Evolutionary conservation across 2,329 filamentous ascomycete species (phyloP).

Genomic region (Arthrobotrys pseudoclavata): DNA sequence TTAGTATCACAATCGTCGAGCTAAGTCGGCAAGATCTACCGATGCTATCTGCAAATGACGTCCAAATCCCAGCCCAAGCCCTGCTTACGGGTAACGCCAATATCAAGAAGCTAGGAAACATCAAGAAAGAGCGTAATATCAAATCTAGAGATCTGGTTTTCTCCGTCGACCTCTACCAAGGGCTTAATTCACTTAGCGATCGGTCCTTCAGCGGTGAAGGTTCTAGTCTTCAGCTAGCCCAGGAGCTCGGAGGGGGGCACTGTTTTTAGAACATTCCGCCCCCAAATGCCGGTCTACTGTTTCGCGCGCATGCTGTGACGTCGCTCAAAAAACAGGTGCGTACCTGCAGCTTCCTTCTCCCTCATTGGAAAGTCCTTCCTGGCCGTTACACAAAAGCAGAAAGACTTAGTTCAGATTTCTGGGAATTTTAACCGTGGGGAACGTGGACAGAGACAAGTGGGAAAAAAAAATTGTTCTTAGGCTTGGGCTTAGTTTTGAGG

Average conservation of each 20-base stretch:
- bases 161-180: background rate
- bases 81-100: slow-evolving; percentile 38
- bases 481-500: slow-evolving; percentile 4
- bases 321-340: slow-evolving; percentile 36
- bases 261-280: slow-evolving; percentile 54
- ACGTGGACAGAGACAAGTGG: slow-evolving; percentile 13
- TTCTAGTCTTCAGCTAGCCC: background rate
- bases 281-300: slow-evolving; percentile 38
- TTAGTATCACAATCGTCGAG: slow-evolving; percentile 34
- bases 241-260: background rate
- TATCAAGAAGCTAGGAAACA: slow-evolving; percentile 17
- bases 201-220: slow-evolving; percentile 15
- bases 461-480: slow-evolving; percentile 3
- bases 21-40: slow-evolving; percentile 10
- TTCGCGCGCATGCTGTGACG: slow-evolving; percentile 58
- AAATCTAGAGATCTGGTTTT: slow-evolving; percentile 35
- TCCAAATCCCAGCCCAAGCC: slow-evolving; percentile 28
- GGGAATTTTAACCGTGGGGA: slow-evolving; percentile 28
- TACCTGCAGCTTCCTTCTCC: slow-evolving; percentile 56
- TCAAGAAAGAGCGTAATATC: slow-evolving; percentile 33
- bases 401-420: slow-evolving; percentile 13
- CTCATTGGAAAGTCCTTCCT: slow-evolving; percentile 54
- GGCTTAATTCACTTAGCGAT: slow-evolving; percentile 19
- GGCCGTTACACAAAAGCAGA: slow-evolving; percentile 53
- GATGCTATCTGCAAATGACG: slow-evolving; percentile 29